These are phyloP conservation scores for Aspergillus oerlinghausenensis DNA, from an alignment of 2,329 filamentous ascomycete species.

Conservation along the genomic window DNA sequence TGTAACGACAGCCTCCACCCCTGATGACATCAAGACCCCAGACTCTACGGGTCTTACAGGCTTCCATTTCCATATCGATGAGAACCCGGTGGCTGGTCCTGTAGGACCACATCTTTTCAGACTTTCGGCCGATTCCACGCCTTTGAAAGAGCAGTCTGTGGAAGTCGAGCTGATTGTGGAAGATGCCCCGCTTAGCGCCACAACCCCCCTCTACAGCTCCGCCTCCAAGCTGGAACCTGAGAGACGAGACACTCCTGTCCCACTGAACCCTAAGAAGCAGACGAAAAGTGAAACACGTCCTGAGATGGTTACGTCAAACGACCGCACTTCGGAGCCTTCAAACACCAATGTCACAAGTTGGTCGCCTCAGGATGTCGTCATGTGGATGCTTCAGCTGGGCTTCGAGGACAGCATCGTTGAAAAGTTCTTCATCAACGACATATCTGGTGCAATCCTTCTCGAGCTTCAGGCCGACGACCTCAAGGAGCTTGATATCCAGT, in stretches of 20 bases:
- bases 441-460: slow-evolving; percentile 79
- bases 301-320: too few relatives aligned
- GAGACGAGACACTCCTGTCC: slow-evolving; percentile 18
- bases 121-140: slow-evolving; percentile 39
- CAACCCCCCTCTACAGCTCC: slow-evolving; percentile 7
- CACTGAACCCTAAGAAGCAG: too few relatives aligned
- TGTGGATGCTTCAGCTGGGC: slow-evolving; percentile 38
- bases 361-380: too few relatives aligned
- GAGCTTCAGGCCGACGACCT: slow-evolving; percentile 85
- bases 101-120: slow-evolving; percentile 83
- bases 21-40: slow-evolving; percentile 77
- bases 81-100: slow-evolving; percentile 69
- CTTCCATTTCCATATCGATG: slow-evolving; percentile 58
- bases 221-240: slow-evolving; percentile 11
- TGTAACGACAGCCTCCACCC: slow-evolving; percentile 81
- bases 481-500: slow-evolving; percentile 59
- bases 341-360: neutral
- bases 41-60: slow-evolving; percentile 58
- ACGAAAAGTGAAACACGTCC: too few relatives aligned
- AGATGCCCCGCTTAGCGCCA: slow-evolving; percentile 10
- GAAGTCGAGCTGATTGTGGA: slow-evolving; percentile 17
- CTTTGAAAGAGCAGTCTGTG: slow-evolving; percentile 10
- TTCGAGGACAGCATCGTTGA: slow-evolving; percentile 74
- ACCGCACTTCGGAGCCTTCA: too few relatives aligned
- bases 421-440: slow-evolving; percentile 87